These are phyloP conservation scores for Rhizopogon sp. DNA, from an alignment of 768 basidiomycete genomes.

Conservation along the genomic window DNA sequence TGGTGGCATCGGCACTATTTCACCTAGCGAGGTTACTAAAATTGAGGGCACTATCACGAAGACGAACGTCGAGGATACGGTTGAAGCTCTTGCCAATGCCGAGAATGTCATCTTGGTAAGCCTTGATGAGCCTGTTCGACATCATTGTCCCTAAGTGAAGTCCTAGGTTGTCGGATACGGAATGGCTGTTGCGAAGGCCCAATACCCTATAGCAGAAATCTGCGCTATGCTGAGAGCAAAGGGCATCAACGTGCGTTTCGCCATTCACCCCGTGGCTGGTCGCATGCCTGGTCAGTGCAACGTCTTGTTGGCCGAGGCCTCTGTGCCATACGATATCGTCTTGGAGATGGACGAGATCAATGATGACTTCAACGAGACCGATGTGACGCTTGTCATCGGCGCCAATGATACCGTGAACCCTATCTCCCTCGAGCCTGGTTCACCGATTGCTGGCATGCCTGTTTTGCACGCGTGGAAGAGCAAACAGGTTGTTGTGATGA, in stretches of 20 bases:
- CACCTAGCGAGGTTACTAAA: slow-evolving; percentile 54
- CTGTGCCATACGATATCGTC: slow-evolving; percentile 88
- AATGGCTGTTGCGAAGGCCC: slow-evolving; percentile 91
- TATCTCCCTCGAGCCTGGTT: slow-evolving; percentile 81
- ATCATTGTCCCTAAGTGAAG: slow-evolving; percentile 4
- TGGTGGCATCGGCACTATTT: slow-evolving; percentile 69
- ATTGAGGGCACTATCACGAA: slow-evolving; percentile 82
- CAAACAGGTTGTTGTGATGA: slow-evolving; percentile 91
- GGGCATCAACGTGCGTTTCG: slow-evolving; percentile 78
- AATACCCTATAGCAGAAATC: slow-evolving; percentile 75
- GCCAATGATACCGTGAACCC: slow-evolving; percentile 94
- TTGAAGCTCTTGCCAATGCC: slow-evolving; percentile 70
- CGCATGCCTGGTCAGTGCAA: slow-evolving; percentile 95
- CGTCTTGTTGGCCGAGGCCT: slow-evolving; percentile 85
- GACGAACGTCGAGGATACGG: slow-evolving; percentile 76
- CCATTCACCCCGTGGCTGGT: slow-evolving; percentile 87
- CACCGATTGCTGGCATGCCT: slow-evolving; percentile 89
- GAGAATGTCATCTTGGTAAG: slow-evolving; percentile 78
- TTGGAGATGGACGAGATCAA: slow-evolving; percentile 95
- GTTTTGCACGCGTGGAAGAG: slow-evolving; percentile 92
- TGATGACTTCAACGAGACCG: slow-evolving; percentile 84
- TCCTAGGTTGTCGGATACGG: slow-evolving; percentile 77
- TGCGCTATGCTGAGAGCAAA: slow-evolving; percentile 65
- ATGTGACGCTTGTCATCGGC: slow-evolving; percentile 87
- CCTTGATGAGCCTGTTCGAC: neutral